These are phyloP conservation scores for Zoysia japonica DNA, from an alignment of 176 grass and related monocot genomes.

Conservation along the genomic window DNA sequence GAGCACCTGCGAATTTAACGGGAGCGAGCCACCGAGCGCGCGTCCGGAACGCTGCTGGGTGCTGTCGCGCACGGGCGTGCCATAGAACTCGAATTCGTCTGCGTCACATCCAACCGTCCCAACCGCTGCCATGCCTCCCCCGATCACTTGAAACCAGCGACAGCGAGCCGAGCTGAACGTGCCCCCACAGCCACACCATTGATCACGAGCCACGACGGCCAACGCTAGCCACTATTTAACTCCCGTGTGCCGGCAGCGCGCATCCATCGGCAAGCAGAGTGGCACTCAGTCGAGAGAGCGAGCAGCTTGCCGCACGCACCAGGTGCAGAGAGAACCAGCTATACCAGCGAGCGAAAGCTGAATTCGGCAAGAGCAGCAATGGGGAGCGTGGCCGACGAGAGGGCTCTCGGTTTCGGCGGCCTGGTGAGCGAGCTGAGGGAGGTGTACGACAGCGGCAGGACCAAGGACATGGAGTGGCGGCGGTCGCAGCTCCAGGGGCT, in stretches of 20 bases:
- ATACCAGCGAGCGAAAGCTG: not conserved
- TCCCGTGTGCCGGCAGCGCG: not conserved
- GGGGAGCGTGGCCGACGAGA: conserved; percentile 15
- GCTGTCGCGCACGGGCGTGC: too few species aligned
- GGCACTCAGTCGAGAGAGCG: not conserved
- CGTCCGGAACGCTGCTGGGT: too few species aligned
- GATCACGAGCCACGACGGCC: not conserved
- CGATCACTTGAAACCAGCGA: not conserved
- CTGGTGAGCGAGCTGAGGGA: conserved; percentile 40
- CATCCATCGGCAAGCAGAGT: not conserved
- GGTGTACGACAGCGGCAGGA: conserved; percentile 56
- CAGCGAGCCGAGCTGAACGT: not conserved
- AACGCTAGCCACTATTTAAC: conserved; percentile 34
- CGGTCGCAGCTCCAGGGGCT: conserved; percentile 60
- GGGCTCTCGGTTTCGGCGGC: not conserved
- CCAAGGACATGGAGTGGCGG: conserved; percentile 59
- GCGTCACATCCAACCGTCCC: not conserved
- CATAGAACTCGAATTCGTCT: too few species aligned
- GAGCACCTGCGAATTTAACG: too few species aligned
- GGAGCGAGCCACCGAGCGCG: too few species aligned
- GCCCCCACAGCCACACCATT: not conserved
- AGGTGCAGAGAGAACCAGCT: not conserved
- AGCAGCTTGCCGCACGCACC: not conserved
- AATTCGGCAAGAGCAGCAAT: not conserved
- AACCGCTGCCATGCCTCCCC: not conserved